A percentile compares a stretch with the other conserved stretches of the same genome.
Conservation (phyloP, 1,284 basidiomycete species). For the Singerocomus rubriflavus region DNA sequence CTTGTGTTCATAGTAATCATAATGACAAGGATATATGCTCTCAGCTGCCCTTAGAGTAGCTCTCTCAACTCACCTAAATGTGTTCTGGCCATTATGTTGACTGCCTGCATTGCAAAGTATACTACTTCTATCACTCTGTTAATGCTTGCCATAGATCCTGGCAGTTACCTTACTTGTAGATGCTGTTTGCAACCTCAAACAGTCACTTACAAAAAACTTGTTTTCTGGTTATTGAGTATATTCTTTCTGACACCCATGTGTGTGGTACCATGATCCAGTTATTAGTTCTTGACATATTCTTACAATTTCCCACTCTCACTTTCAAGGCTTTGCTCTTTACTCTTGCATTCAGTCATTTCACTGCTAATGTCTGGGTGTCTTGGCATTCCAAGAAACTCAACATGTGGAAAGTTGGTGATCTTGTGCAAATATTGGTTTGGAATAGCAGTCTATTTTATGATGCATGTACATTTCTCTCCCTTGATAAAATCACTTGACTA, state of each 20-base stretch:
- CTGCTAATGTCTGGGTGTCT: background rate
- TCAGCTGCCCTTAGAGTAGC: conserved; percentile 4
- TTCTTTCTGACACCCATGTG: background rate
- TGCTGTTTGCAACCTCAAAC: background rate
- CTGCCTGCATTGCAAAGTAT: conserved; percentile 11
- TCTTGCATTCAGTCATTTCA: conserved; percentile 14
- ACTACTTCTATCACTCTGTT: conserved; percentile 5
- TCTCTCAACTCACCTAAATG: conserved; percentile 8
- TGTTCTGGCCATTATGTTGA: conserved; percentile 9
- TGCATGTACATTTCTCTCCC: conserved; percentile 8
- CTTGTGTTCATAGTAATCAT: conserved; percentile 12
- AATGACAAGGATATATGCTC: conserved; percentile 19
- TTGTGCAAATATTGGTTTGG: conserved; percentile 16
- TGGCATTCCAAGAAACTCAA: background rate
- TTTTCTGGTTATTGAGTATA: background rate
- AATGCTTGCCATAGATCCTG: conserved; percentile 12
- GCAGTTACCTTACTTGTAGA: conserved; percentile 8
- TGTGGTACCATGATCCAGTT: conserved; percentile 5
- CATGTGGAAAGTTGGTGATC: conserved; percentile 6
- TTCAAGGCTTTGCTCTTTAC: conserved; percentile 19
- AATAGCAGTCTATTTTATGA: conserved; percentile 20
- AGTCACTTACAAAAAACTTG: background rate
- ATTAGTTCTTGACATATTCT: background rate
- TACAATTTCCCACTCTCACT: conserved; percentile 2
- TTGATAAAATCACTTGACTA: background rate